phyloP scores from a whole-genome alignment of 257 asterid species.

The Capsicum baccatum region DNA sequence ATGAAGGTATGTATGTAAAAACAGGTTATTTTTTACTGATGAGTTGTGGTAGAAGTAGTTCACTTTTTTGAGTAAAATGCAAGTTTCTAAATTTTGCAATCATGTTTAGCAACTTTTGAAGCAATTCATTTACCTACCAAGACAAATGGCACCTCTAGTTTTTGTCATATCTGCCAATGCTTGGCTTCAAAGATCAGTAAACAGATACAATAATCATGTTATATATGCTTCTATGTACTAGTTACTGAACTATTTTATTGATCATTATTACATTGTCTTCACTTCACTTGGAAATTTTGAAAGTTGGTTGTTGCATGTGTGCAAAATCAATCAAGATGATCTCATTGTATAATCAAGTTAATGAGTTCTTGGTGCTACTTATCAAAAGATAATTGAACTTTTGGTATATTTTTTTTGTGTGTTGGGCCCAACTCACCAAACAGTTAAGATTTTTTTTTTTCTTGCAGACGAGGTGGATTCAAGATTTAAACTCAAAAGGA shows the following conservation, averaged over 20 bases:
- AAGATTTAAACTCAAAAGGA: neutral
- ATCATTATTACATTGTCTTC: neutral
- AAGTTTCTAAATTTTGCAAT: constrained; percentile 50
- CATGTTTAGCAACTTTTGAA: constrained; percentile 51
- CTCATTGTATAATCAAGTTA: neutral
- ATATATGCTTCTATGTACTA: neutral
- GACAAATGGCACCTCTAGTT: constrained; percentile 16
- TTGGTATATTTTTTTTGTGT: neutral
- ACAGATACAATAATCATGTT: neutral
- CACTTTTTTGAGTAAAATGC: constrained; percentile 59
- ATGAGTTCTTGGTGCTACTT: neutral
- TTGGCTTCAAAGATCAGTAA: constrained; percentile 32
- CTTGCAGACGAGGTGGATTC: neutral
- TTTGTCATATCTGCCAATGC: neutral
- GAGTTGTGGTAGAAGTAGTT: constrained; percentile 27
- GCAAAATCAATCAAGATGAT: constrained; percentile 11
- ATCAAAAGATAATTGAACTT: neutral
- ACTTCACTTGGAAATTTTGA: constrained; percentile 16
- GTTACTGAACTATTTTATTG: constrained; percentile 17
- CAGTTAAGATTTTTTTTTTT: neutral
- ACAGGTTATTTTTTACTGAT: constrained; percentile 23
- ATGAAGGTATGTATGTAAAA: constrained; percentile 24
- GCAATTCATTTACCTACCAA: constrained; percentile 40
- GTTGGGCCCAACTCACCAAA: neutral
- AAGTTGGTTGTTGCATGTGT: constrained; percentile 23